Evolutionary conservation across 139 green algal species (phyloP), one percentile per base, ranked within the genome.

Genomic region (Limnomonas spitsbergensis): DNA sequence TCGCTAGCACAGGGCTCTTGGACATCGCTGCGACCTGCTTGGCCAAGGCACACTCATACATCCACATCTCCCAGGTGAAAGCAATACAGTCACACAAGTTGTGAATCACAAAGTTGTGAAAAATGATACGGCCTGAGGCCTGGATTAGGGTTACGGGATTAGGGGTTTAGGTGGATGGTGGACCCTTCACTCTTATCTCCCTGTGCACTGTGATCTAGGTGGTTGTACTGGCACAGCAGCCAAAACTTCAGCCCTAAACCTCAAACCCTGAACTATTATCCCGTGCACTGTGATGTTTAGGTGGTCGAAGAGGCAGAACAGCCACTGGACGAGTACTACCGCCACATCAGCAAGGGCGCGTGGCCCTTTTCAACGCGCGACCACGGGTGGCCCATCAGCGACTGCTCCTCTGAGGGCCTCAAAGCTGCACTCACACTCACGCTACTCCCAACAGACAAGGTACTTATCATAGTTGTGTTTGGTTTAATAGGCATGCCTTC

Each of bases 371-470:
- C 82, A 56, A 97, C 86, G 0, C 75, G 91, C 0, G 96, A 99
- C 80, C 96, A 99, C 86, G 96, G 96, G 77, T 99, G 96, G 96
- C 96, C 96, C 66, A 99, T 99, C 86, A 90, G 84, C 9, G 96
- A 99, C 86, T 99, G 96, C 89, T 91, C 87, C 35, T 88, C 85
- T 0, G 95, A 99, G 79, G 89, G 85, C 7, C 80, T 93, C 74
- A 94, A 98, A 86, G 94, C 95, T 1, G 85, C 89, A 27, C 85
- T 98, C 36, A 69, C 69, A 2, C 82, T 98, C 53, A 86, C 81
- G 2, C 14, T 4, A 4, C 73, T 88, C 76, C 84, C 84, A 14
- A 40, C n/a, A 34, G 54, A 83, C 34, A 81, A 77, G 72, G 81
- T 85, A 69, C n/a, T n/a, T n/a, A n/a, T n/a, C n/a, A n/a, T n/a